phyloP scores from a whole-genome alignment of 192 early-diverging fungal genomes.

The Pilaira anomala region DNA sequence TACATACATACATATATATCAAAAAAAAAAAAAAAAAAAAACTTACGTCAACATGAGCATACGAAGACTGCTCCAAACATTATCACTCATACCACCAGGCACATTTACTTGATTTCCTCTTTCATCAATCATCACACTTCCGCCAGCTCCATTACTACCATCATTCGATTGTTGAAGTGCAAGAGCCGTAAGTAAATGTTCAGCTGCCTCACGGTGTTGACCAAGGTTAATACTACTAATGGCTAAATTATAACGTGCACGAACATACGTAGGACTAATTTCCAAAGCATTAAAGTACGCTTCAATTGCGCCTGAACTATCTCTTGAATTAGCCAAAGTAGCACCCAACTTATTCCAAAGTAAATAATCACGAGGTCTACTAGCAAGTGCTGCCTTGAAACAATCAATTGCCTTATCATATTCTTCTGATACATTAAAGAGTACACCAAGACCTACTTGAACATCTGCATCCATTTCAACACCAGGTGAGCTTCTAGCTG shows the following conservation, averaged over 20 bases:
- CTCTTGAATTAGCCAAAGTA: conserved; percentile 85
- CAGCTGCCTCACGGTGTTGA: conserved; percentile 87
- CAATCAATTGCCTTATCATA: conserved; percentile 98
- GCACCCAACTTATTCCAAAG: conserved; percentile 98
- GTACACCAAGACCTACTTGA: conserved; percentile 90
- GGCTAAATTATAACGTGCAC: conserved; percentile 97
- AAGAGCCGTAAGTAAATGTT: conserved; percentile 87
- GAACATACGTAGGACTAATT: conserved; percentile 91
- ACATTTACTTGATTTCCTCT: conserved; percentile 11
- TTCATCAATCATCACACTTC: conserved; percentile 21
- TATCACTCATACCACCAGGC: conserved; percentile 59
- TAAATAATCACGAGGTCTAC: conserved; percentile 83
- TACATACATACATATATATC: not conserved
- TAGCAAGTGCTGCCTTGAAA: conserved; percentile 85
- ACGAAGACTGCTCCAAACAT: conserved; percentile 82
- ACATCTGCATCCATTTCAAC: conserved; percentile 85
- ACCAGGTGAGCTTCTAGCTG: conserved; percentile 61
- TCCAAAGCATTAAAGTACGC: conserved; percentile 94
- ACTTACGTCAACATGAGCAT: conserved; percentile 49
- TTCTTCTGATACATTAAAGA: conserved; percentile 90
- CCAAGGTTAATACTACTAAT: conserved; percentile 94
- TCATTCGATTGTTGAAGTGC: conserved; percentile 61
- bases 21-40: not conserved
- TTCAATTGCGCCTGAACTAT: conserved; percentile 78
- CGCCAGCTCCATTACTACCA: not conserved